Conservation (phyloP, 2,329 filamentous ascomycete species). For the Botrytis sinoallii region DNA sequence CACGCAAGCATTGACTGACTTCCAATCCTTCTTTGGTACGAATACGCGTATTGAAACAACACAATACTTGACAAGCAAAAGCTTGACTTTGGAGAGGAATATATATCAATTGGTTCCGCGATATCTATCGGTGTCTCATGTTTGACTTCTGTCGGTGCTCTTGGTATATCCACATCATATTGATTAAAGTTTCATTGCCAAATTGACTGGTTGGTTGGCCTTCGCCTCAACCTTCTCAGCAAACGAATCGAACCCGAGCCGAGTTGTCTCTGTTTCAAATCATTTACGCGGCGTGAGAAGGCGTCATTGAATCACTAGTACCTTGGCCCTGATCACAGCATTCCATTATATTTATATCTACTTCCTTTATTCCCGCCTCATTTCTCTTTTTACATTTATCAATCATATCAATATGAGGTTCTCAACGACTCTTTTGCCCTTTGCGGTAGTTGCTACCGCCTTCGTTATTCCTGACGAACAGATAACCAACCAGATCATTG, state of each 20-base stretch:
- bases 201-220: neutral
- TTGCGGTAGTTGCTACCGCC: constrained; percentile 49
- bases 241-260: neutral
- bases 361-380: neutral
- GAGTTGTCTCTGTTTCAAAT: neutral
- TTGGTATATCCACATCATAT: neutral
- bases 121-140: too few relatives aligned
- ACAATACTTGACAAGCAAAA: neutral
- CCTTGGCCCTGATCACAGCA: neutral
- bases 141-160: neutral
- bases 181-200: neutral
- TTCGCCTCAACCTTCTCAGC: neutral
- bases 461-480: constrained; percentile 52
- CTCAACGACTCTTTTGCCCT: constrained; percentile 45
- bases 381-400: neutral
- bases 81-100: neutral
- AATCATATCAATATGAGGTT: constrained; percentile 37
- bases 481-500: constrained; percentile 43
- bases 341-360: constrained; percentile 7
- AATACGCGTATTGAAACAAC: neutral
- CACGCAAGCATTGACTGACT: constrained; percentile 21
- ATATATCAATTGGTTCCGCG: neutral
- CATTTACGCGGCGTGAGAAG: neutral
- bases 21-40: neutral
- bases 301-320: constrained; percentile 14